Base-by-base conservation (phyloP, 2,329 filamentous ascomycete genomes). In the Fusarium solani-melongenae region DNA sequence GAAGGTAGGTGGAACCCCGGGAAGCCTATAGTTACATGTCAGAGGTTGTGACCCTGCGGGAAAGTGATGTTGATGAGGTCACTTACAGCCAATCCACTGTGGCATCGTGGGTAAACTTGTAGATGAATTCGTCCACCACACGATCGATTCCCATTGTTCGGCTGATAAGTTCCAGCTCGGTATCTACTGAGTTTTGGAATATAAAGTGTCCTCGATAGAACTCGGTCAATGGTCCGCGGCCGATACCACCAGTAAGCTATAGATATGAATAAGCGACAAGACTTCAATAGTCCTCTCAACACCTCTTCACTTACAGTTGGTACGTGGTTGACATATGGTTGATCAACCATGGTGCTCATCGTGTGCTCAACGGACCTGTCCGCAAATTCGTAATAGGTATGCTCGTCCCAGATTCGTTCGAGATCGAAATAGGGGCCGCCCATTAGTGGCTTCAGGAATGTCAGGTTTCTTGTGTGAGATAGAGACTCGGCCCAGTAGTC, bases 341-440 rank as follows among this genome's bases (percentile, higher is more conserved):
- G 90, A 55, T 91, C 86, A 2, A 94, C 92, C 93, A 95, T 95
- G 0, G 93, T 95, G n/a, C 86, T 86, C 93, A 95, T 95, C 0
- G 93, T 95, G 72, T 90, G 88, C 70, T 90, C 90, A 0, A 94
- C 92, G 3, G 89, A 89, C 12, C 92, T 87, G 64, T 91, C 89
- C 2, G 81, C 89, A 79, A 96, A 95, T 79, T 95, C 92, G 74
- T 88, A 92, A 53, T 87, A 86, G 0, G 92, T 93, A 79, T 96
- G 93, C 80, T 95, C 92, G 8, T 94, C 92, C 93, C 93, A 96
- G 58, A 95, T 91, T 2, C 87, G 87, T 78, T 95, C 93, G 11
- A 95, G 88, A 73, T 95, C 92, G 76, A 95, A 94, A 69, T 86
- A 88, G 0, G 93, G 92, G 0, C 92, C 93, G 0, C 84, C 83